Evolutionary conservation across 164 flowering plant genomes (phyloP).

Genomic region (Cinnamomum micranthum): DNA sequence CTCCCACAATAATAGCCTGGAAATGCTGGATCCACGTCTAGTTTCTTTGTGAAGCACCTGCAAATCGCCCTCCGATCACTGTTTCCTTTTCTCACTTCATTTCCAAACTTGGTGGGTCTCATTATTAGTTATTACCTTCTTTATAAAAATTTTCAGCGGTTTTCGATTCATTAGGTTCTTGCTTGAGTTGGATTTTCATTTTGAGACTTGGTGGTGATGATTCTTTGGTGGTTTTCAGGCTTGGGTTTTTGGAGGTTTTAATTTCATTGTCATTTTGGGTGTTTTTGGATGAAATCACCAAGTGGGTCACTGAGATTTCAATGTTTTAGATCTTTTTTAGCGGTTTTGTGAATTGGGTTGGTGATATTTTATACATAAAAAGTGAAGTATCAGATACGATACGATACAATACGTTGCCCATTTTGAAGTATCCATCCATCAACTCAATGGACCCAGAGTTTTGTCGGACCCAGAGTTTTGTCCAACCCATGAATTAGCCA

Average conservation of each 20-base stretch:
- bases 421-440: no score
- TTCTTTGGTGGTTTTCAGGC: background rate
- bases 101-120: background rate
- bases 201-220: background rate
- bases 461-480: no score
- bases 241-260: background rate
- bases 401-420: no score
- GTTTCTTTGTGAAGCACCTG: background rate
- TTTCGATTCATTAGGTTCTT: no score
- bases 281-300: background rate
- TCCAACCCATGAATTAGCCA: no score
- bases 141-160: background rate
- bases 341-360: background rate
- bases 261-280: background rate
- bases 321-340: background rate
- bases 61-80: background rate
- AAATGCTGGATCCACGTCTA: conserved; percentile 4
- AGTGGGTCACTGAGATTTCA: background rate
- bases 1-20: background rate
- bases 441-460: no score
- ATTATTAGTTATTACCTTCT: background rate
- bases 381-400: no score
- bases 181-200: background rate
- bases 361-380: no score
- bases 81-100: background rate